Base-by-base conservation (phyloP, 148 eudicot species). In the Rhododendron ovatum region DNA sequence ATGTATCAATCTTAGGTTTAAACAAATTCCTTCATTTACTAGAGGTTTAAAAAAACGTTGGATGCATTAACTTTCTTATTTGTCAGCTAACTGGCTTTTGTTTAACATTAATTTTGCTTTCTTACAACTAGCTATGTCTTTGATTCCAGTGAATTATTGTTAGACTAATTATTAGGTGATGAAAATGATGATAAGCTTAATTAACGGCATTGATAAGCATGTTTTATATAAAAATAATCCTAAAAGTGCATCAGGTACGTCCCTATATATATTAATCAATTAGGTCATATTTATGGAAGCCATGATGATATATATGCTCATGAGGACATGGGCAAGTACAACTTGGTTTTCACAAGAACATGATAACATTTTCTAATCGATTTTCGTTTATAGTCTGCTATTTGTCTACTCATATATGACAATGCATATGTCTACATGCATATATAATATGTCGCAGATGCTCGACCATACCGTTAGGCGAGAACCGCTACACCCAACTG, bases 301-400 rank as follows among this genome's bases (percentile, higher is more conserved):
- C 88, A 85, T 73, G 86, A 87, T 82, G 84, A 41, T 5, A 37
- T 35, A 35, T 37, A n/a, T 81, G 55, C 71, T 81, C 24, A 57
- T 76, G 83, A 85, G 78, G 89, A 59, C 69, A 43, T 43, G 87
- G 78, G 86, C 87, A 85, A 88, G 91, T 90, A 90, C 81, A 78
- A 88, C 88, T 89, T 67, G 82, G 85, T 84, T 88, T 86, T 87
- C 89, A 77, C 53, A 82, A 63, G 26, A 57, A 55, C 45, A 69
- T 41, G 88, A 84, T 88, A 87, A 79, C 50, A 77, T 87, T 87
- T 53, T 84, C 71, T 82, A 86, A 22, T 69, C 59, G 5, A 80
- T 7, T 20, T 41, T 78, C 59, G 1, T 0, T 41, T 48, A 43
- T 51, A 33, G 79, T 86, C 53, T 67, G 80, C 78, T 30, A 61